These are phyloP conservation scores for Apiospora malaysiana DNA, from an alignment of 2,329 filamentous ascomycete species.

Conservation along the genomic window DNA sequence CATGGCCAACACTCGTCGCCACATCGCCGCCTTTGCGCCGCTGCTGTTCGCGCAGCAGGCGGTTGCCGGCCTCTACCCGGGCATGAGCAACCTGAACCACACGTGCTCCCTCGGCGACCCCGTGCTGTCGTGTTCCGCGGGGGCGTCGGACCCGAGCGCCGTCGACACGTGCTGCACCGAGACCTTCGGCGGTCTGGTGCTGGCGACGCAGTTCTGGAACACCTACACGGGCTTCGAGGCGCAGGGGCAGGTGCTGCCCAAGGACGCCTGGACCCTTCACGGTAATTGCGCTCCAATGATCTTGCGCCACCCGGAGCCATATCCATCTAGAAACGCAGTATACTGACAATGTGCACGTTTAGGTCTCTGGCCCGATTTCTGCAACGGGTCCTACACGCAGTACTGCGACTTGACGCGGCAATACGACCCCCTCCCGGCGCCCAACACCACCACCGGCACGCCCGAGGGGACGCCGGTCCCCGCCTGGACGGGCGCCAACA, in stretches of 20 bases:
- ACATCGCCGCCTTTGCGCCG: slow-evolving; percentile 30
- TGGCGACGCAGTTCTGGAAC: slow-evolving; percentile 69
- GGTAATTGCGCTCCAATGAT: slow-evolving; percentile 40
- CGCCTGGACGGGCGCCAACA: slow-evolving; percentile 62
- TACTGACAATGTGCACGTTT: neutral
- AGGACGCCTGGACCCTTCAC: slow-evolving; percentile 63
- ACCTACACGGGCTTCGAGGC: slow-evolving; percentile 66
- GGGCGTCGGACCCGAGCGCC: slow-evolving; percentile 45
- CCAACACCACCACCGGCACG: slow-evolving; percentile 67
- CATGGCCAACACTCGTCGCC: slow-evolving; percentile 22
- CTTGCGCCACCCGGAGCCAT: no score
- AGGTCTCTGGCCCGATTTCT: slow-evolving; percentile 45
- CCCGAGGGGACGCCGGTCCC: slow-evolving; percentile 59
- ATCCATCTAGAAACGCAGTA: neutral
- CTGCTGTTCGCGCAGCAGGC: slow-evolving; percentile 35
- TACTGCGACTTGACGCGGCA: slow-evolving; percentile 71
- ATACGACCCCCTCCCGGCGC: slow-evolving; percentile 65
- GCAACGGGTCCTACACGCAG: slow-evolving; percentile 65
- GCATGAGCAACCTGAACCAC: slow-evolving; percentile 59
- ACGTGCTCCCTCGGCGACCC: slow-evolving; percentile 55
- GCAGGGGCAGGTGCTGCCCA: slow-evolving; percentile 62
- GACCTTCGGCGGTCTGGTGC: slow-evolving; percentile 67
- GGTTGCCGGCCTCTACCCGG: slow-evolving; percentile 47
- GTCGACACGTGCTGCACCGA: slow-evolving; percentile 70
- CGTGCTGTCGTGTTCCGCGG: slow-evolving; percentile 55